Evolutionary conservation across 257 asterid genomes (phyloP).

Genomic region (Cordia subcordata): DNA sequence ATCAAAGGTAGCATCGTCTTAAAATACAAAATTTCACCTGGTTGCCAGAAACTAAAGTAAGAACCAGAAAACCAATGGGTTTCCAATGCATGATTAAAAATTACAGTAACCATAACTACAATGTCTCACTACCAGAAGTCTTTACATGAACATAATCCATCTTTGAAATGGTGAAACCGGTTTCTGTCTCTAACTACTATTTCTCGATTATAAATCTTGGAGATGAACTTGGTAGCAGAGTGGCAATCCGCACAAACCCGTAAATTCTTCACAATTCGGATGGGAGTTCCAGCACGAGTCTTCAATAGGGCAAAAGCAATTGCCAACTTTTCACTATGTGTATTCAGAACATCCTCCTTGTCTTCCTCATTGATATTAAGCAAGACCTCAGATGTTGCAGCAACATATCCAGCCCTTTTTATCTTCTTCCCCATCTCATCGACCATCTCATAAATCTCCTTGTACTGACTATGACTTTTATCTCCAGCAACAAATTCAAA

Average conservation of each 20-base stretch:
- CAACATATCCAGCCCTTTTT: conserved; percentile 36
- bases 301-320: conserved; percentile 56
- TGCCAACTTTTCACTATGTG: conserved; percentile 56
- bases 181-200: conserved; percentile 50
- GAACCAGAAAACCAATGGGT: no score
- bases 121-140: conserved; percentile 39
- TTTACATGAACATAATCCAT: conserved; percentile 46
- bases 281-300: conserved; percentile 37
- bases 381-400: conserved; percentile 38
- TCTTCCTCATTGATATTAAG: conserved; percentile 62
- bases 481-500: conserved; percentile 59
- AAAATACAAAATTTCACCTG: no score
- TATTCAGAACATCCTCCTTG: conserved; percentile 50
- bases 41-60: no score
- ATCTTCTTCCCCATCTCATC: conserved; percentile 54
- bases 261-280: conserved; percentile 45
- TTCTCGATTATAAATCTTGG: conserved; percentile 41
- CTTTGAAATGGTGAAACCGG: conserved; percentile 49
- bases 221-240: conserved; percentile 49
- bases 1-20: no score
- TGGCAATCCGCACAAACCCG: conserved; percentile 59
- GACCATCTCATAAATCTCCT: conserved; percentile 42
- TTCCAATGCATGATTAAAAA: no score
- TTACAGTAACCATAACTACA: no score
- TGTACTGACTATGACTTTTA: conserved; percentile 29